These are phyloP conservation scores for Rhizopogon sp. DNA, from an alignment of 768 basidiomycete species.

Conservation along the genomic window DNA sequence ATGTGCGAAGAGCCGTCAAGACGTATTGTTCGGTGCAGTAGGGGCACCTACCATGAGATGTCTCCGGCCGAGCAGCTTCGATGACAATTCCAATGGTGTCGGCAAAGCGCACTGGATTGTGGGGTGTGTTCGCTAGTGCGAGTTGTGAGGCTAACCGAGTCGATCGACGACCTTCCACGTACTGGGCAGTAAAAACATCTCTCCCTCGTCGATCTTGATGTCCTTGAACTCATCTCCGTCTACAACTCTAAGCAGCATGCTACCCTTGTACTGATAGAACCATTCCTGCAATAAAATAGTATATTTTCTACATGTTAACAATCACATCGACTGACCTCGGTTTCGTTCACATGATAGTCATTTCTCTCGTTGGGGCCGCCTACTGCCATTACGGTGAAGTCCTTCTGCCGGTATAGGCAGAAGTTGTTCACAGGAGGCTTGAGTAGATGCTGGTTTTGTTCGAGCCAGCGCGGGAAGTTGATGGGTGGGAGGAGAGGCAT, in stretches of 20 bases:
- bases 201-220: conserved; percentile 87
- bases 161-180: conserved; percentile 10
- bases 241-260: conserved; percentile 85
- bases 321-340: conserved; percentile 52
- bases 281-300: conserved; percentile 59
- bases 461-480: conserved; percentile 88
- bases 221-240: conserved; percentile 79
- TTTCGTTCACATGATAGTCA: conserved; percentile 95
- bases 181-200: conserved; percentile 96
- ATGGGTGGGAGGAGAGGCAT: conserved; percentile 81
- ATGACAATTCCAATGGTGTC: conserved; percentile 91
- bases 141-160: background rate
- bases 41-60: conserved; percentile 56
- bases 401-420: conserved; percentile 74
- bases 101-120: conserved; percentile 89
- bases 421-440: conserved; percentile 93
- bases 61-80: conserved; percentile 78
- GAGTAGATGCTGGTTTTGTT: conserved; percentile 72
- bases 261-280: conserved; percentile 97
- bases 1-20: conserved; percentile 2
- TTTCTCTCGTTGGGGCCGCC: conserved; percentile 94
- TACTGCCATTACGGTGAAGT: conserved; percentile 94
- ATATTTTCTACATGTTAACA: background rate
- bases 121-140: conserved; percentile 84
- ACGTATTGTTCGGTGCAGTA: background rate